These are phyloP conservation scores for Cercis canadensis DNA, from an alignment of 306 rosid genomes.

Conservation along the genomic window DNA sequence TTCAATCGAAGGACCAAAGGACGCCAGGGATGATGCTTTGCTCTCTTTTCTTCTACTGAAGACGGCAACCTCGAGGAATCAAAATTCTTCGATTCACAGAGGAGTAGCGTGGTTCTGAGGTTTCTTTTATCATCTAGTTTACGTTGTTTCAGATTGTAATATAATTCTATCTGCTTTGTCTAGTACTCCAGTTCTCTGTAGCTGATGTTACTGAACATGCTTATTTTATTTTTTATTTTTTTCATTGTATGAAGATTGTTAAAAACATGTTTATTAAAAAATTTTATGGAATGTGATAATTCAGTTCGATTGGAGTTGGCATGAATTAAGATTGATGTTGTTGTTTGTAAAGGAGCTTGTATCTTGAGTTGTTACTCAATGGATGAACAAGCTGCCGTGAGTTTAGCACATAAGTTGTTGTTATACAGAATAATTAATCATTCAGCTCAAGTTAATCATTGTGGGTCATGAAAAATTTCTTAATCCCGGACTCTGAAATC, in stretches of 20 bases:
- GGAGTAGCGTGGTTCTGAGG: slow-evolving; percentile 41
- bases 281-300: background rate
- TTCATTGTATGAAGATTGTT: background rate
- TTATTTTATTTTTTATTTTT: background rate
- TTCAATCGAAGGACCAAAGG: slow-evolving; percentile 3
- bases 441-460: background rate
- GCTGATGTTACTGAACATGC: background rate
- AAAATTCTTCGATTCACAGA: slow-evolving; percentile 2
- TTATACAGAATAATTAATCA: background rate
- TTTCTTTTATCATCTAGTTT: slow-evolving; percentile 3
- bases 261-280: background rate
- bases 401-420: background rate
- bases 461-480: background rate
- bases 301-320: slow-evolving; percentile 3
- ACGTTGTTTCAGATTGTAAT: background rate
- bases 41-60: background rate
- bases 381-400: background rate
- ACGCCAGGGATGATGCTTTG: background rate
- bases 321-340: slow-evolving; percentile 8
- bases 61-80: background rate
- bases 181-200: background rate
- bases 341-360: background rate
- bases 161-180: background rate
- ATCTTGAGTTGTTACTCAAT: slow-evolving; percentile 9
- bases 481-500: background rate